Evolutionary conservation across 805 yeast species (phyloP).

Genomic region (Yamadazyma ubonensis): DNA sequence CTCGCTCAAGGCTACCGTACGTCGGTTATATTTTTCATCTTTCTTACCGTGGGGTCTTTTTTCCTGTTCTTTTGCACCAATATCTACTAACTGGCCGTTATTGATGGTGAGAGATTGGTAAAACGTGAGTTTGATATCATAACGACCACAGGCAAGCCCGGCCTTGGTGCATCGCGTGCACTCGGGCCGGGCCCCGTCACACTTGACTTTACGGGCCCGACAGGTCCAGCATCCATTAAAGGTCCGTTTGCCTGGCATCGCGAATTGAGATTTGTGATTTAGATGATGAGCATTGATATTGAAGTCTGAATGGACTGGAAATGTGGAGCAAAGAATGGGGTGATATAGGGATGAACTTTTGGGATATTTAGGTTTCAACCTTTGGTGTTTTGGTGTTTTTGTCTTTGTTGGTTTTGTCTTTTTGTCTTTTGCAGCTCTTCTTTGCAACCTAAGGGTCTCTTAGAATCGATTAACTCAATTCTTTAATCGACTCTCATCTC

Average conservation of each 20-base stretch:
- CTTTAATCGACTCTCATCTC: too few species aligned
- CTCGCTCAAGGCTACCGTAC: slow-evolving; percentile 44
- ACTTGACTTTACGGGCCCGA: slow-evolving; percentile 51
- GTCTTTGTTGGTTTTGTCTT: too few species aligned
- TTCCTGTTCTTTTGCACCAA: slow-evolving; percentile 9
- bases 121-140: slow-evolving; percentile 49
- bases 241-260: slow-evolving; percentile 24
- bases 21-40: slow-evolving; percentile 40
- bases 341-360: too few species aligned
- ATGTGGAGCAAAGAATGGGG: not conserved
- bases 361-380: too few species aligned
- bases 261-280: not conserved
- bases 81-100: slow-evolving; percentile 19
- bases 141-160: slow-evolving; percentile 47
- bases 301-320: not conserved
- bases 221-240: slow-evolving; percentile 61
- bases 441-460: too few species aligned
- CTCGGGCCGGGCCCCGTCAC: slow-evolving; percentile 47
- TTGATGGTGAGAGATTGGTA: slow-evolving; percentile 36
- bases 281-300: not conserved
- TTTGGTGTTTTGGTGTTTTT: too few species aligned
- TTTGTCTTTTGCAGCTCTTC: too few species aligned
- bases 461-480: too few species aligned
- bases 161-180: slow-evolving; percentile 50
- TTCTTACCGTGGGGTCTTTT: slow-evolving; percentile 5